phyloP scores from a whole-genome alignment of 2,329 filamentous ascomycete species.

The Pseudogymnoascus sp. region DNA sequence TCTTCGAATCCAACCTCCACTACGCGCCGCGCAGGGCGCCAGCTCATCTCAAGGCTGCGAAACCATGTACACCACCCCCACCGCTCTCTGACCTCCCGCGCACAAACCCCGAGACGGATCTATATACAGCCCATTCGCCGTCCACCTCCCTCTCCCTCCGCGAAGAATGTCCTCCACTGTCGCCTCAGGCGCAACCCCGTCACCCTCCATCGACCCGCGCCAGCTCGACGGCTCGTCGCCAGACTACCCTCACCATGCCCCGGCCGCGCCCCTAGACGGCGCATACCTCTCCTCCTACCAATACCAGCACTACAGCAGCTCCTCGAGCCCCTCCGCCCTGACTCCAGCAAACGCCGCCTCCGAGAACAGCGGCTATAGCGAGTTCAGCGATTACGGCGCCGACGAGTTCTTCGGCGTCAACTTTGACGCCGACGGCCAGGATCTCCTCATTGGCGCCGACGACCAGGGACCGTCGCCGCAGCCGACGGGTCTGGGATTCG shows the following conservation, averaged over 20 bases:
- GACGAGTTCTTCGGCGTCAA: constrained; percentile 30
- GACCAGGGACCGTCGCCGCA: neutral
- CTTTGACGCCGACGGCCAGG: constrained; percentile 25
- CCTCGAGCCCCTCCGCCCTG: neutral
- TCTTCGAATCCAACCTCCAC: neutral
- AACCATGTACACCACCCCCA: neutral
- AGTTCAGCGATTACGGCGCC: constrained; percentile 22
- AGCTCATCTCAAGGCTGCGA: neutral
- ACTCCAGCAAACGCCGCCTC: constrained; percentile 3
- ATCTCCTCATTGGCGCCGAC: constrained; percentile 13
- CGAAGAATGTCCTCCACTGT: constrained; percentile 1
- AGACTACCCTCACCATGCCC: neutral
- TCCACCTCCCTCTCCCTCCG: neutral
- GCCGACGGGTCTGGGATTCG: neutral
- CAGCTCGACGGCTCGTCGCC: neutral
- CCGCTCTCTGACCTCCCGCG: neutral
- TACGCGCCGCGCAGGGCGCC: neutral
- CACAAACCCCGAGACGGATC: neutral
- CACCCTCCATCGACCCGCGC: neutral
- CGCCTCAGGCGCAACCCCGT: neutral
- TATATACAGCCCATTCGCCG: neutral
- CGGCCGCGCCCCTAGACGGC: neutral
- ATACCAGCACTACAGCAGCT: neutral
- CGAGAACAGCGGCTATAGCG: constrained; percentile 14
- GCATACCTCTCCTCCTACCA: constrained; percentile 12